A percentile compares a stretch with the other conserved stretches of the same genome.
These are phyloP conservation scores for Magnaporthales sp. DNA, from an alignment of 2,329 filamentous ascomycete genomes.

Conservation along the genomic window DNA sequence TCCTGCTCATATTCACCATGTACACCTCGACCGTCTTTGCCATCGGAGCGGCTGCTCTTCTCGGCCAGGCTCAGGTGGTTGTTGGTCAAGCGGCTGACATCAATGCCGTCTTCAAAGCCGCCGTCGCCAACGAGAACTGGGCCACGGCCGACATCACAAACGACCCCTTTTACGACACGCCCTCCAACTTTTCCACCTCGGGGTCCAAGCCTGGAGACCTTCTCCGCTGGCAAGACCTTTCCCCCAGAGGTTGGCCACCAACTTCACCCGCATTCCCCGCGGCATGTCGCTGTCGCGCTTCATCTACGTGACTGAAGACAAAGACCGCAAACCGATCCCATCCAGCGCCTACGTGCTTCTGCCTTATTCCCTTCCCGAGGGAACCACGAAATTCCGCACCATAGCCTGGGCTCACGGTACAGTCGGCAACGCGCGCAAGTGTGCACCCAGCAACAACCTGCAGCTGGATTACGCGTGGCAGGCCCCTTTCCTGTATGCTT, in stretches of 20 bases:
- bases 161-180: not conserved
- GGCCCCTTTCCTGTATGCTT: conserved; percentile 12
- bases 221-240: conserved; percentile 12
- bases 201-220: conserved; percentile 9
- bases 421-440: conserved; percentile 12
- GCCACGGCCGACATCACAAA: not conserved
- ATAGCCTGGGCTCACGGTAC: conserved; percentile 18
- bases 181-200: not conserved
- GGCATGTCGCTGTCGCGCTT: conserved; percentile 10
- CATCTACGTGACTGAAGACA: conserved; percentile 13
- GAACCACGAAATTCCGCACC: conserved; percentile 5
- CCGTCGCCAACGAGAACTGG: not conserved
- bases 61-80: too few relatives aligned
- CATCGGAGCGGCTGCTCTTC: too few relatives aligned
- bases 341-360: conserved; percentile 11
- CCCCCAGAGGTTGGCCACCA: conserved; percentile 7
- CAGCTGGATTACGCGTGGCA: conserved; percentile 15
- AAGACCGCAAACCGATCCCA: conserved; percentile 10
- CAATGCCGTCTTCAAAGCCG: not conserved
- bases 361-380: conserved; percentile 4
- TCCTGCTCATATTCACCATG: too few relatives aligned
- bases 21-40: too few relatives aligned
- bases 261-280: conserved; percentile 10
- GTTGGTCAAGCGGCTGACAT: not conserved
- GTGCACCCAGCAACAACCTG: conserved; percentile 15